Percentiles rank a stretch among this genome's conserved stretches.
Evolutionary conservation across 2,329 filamentous ascomycete species (phyloP).

Genomic region (Ceratocystis destructans): DNA sequence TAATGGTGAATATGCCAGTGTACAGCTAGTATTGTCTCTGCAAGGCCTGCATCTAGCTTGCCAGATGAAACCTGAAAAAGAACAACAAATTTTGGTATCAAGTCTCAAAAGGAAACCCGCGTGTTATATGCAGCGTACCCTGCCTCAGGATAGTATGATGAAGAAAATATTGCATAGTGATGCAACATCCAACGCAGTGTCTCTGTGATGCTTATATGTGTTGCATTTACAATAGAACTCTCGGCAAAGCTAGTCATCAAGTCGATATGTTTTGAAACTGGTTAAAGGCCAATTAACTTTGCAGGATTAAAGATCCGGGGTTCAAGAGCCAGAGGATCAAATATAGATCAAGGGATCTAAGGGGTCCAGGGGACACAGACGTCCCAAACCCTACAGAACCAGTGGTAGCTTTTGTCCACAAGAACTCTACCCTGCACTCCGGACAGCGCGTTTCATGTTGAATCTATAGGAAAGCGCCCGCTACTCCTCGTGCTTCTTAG

Average conservation of each 20-base stretch:
- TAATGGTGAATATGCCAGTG: neutral
- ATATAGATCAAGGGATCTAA: too few relatives aligned
- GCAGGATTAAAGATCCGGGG: neutral
- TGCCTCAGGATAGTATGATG: neutral
- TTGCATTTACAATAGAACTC: neutral
- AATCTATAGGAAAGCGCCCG: neutral
- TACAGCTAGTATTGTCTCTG: neutral
- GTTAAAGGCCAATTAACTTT: neutral
- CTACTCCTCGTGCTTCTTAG: neutral
- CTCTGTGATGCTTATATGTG: neutral
- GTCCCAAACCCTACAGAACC: neutral
- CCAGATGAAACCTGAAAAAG: neutral
- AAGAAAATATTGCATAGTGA: neutral
- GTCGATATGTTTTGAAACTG: neutral
- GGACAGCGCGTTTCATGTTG: too few relatives aligned
- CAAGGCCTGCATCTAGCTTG: neutral
- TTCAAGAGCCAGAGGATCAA: neutral
- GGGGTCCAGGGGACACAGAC: too few relatives aligned
- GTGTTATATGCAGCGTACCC: neutral
- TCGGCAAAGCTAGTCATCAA: neutral
- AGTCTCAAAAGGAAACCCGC: neutral
- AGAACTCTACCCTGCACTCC: neutral
- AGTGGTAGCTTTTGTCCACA: too few relatives aligned
- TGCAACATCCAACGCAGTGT: neutral
- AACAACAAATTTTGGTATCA: neutral